Conservation (phyloP, 2,329 filamentous ascomycete species). For the Aaosphaeria pasadenensis region DNA sequence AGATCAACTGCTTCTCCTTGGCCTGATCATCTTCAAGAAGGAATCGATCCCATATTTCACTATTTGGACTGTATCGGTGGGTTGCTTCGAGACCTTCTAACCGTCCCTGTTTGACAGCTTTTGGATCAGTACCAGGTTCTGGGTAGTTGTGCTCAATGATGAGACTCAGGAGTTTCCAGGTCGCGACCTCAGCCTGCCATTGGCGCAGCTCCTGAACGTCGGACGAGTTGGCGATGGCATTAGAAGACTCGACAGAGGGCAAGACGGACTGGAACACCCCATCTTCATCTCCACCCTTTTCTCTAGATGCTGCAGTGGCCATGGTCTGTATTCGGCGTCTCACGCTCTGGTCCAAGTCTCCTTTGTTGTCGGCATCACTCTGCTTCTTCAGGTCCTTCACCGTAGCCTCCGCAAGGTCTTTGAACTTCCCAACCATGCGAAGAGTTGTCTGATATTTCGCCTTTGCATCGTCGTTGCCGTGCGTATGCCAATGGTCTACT, state of each 20-base stretch:
- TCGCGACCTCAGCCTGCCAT: slow-evolving; percentile 81
- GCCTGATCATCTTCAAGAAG: slow-evolving; percentile 69
- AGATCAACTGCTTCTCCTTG: slow-evolving; percentile 72
- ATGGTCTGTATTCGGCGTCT: slow-evolving; percentile 31
- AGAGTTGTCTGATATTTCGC: slow-evolving; percentile 55
- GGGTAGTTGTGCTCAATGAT: slow-evolving; percentile 67
- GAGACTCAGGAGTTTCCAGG: slow-evolving; percentile 81
- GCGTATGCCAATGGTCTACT: slow-evolving; percentile 66
- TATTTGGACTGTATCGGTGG: slow-evolving; percentile 56
- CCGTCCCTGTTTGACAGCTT: slow-evolving; percentile 28
- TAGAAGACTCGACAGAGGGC: slow-evolving; percentile 13
- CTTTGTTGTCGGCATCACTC: slow-evolving; percentile 37
- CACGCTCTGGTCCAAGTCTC: slow-evolving; percentile 26
- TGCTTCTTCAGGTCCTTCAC: slow-evolving; percentile 45
- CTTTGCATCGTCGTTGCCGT: slow-evolving; percentile 20
- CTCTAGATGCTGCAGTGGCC: slow-evolving; percentile 9
- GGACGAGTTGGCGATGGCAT: slow-evolving; percentile 23
- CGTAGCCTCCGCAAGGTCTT: slow-evolving; percentile 51
- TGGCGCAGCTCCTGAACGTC: slow-evolving; percentile 54
- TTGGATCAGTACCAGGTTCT: slow-evolving; percentile 28
- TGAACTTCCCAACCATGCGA: slow-evolving; percentile 40
- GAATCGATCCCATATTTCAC: slow-evolving; percentile 70
- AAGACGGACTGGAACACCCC: slow-evolving; percentile 14
- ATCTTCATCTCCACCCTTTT: slow-evolving; percentile 5
- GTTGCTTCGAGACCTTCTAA: slow-evolving; percentile 29